These are phyloP conservation scores for Solanum piurae DNA, from an alignment of 257 asterid genomes.

Conservation along the genomic window DNA sequence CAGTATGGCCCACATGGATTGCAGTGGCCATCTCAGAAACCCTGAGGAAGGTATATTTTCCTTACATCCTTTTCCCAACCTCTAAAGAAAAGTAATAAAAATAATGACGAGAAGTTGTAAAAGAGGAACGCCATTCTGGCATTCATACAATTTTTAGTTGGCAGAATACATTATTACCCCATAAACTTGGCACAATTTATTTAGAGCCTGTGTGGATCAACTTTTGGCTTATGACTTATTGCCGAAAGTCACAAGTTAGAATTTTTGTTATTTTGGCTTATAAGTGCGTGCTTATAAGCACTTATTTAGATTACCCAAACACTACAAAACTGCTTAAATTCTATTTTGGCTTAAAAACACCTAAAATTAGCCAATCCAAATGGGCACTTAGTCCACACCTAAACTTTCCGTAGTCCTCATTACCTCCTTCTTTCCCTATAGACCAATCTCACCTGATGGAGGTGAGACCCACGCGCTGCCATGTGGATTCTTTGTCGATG, in stretches of 20 bases:
- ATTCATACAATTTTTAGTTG: neutral
- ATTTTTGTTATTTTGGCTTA: neutral
- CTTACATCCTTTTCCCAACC: neutral
- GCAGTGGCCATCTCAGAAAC: conserved; percentile 85
- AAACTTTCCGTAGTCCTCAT: neutral
- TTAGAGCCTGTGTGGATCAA: neutral
- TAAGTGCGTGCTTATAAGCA: neutral
- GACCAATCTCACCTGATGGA: neutral
- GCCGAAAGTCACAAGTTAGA: neutral
- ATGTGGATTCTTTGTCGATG: neutral
- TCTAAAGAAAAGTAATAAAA: neutral
- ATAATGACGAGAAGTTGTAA: neutral
- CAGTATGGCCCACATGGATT: conserved; percentile 94
- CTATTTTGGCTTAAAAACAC: neutral
- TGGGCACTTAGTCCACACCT: neutral
- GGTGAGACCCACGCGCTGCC: neutral
- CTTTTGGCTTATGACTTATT: neutral
- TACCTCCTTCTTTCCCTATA: neutral
- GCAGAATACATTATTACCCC: neutral
- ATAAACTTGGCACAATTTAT: neutral
- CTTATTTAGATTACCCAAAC: neutral
- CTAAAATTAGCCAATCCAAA: neutral
- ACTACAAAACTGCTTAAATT: neutral
- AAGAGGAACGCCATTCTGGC: neutral
- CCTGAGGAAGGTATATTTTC: conserved; percentile 60